These are phyloP conservation scores for Pilaira anomala DNA, from an alignment of 192 early-diverging fungal species.

Conservation along the genomic window DNA sequence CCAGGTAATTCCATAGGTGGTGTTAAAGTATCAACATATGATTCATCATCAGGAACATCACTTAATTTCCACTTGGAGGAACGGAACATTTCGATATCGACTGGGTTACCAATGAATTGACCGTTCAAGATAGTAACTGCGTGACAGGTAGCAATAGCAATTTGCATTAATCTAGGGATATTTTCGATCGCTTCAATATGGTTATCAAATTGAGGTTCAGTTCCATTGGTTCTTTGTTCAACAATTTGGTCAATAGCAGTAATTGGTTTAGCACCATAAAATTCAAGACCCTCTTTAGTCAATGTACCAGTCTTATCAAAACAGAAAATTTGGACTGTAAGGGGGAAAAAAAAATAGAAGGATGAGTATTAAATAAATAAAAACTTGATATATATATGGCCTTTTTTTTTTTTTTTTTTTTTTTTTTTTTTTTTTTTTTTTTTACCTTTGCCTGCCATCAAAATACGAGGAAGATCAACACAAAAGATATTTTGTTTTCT, in stretches of 20 bases:
- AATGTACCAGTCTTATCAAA: constrained; percentile 74
- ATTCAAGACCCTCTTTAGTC: constrained; percentile 69
- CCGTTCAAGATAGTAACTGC: constrained; percentile 46
- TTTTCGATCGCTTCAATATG: constrained; percentile 22
- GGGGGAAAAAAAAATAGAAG: not conserved
- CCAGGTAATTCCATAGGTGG: constrained; percentile 28
- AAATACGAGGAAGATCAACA: constrained; percentile 65
- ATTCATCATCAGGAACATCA: constrained; percentile 19
- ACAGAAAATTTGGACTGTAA: constrained; percentile 58
- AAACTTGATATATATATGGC: not conserved
- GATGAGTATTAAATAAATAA: not conserved
- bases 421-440: too few relatives aligned
- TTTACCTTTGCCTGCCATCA: constrained; percentile 57
- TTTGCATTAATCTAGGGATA: constrained; percentile 28
- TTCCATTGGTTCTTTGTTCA: not conserved
- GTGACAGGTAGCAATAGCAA: constrained; percentile 46
- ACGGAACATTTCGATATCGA: constrained; percentile 72
- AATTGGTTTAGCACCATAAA: constrained; percentile 41
- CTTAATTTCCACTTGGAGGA: constrained; percentile 43
- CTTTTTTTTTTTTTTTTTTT: too few relatives aligned
- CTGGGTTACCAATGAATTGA: constrained; percentile 48
- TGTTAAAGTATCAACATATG: constrained; percentile 44
- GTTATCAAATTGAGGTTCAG: constrained; percentile 20
- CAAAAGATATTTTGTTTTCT: constrained; percentile 59
- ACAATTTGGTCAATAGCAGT: constrained; percentile 17